Evolutionary conservation across 1,139 yeast genomes (phyloP), one percentile per base, ranked within the genome.

Genomic region (Pichia sp.): DNA sequence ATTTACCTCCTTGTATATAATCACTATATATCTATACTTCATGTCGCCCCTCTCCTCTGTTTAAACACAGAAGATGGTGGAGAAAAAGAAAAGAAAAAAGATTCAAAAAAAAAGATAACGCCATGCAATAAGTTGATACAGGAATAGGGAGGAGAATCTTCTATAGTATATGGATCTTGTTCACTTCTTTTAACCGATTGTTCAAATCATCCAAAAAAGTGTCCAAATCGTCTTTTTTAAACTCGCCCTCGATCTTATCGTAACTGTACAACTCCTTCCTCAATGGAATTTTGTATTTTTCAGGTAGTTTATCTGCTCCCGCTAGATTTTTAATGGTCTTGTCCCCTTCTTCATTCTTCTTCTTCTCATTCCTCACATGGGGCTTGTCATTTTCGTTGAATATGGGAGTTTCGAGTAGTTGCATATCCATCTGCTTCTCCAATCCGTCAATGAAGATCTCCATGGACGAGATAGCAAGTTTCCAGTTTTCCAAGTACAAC

Each of bases 1-100:
- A 13, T 25, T 28, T 30, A 16, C 16, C 25, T 50, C 30, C 53
- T 45, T 51, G 52, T 53, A 53, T 53, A 53, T 53, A 54, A 18
- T 19, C n/a, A 18, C 37, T 43, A 43, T 43, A 43, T 43, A 40
- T 43, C 19, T 50, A 49, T 31, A 41, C 26, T 30, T 12, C 41
- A 36, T 45, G 25, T 36, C 26, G n/a, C 22, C 19, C 28, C 26
- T 30, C 41, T 41, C 31, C 18, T 12, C 31, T 28, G 26, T 41
- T n/a, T 25, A 9, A 25, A 25, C 28, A 25, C 8, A 6, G 28
- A 25, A 25, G 28, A 25, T 7, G 37, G n/a, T 39, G 19, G 16
- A 39, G n/a, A 39, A 39, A 19, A n/a, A n/a, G n/a, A n/a, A 39
- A 37, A 39, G 13, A 19, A 39, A 19, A 39, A 41, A 21, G 19